Conservation (phyloP, 805 yeast species). For the Kodamaea kaohsiungensis region DNA sequence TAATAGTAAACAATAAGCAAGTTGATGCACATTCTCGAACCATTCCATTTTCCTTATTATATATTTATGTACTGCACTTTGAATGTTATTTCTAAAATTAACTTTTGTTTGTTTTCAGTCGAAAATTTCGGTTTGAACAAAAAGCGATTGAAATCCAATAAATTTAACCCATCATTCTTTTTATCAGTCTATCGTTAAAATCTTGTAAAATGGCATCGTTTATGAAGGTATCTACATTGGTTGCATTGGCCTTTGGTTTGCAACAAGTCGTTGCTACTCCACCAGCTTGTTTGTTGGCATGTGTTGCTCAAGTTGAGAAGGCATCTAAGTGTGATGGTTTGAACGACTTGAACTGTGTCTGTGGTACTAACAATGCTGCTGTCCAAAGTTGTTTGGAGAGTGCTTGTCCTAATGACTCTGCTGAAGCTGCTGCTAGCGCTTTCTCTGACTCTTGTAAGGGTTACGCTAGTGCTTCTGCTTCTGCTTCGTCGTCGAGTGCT, state of each 20-base stretch:
- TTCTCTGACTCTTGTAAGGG: conserved; percentile 56
- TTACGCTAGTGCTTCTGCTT: conserved; percentile 29
- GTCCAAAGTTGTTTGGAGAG: conserved; percentile 63
- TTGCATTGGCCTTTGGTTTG: conserved; percentile 41
- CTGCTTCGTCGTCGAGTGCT: conserved; percentile 20
- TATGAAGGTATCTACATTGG: conserved; percentile 25
- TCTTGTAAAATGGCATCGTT: conserved; percentile 12
- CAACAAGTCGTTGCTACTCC: conserved; percentile 60
- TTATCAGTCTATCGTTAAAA: conserved; percentile 9
- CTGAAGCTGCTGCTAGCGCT: conserved; percentile 58
- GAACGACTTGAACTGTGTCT: conserved; percentile 68
- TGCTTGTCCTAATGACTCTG: conserved; percentile 66
- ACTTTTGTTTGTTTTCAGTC: not conserved
- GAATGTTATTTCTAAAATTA: not conserved
- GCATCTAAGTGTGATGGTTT: conserved; percentile 57
- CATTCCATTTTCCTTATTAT: not conserved
- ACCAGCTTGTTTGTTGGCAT: conserved; percentile 90
- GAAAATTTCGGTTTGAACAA: not conserved
- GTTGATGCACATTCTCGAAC: not conserved
- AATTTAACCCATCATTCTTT: conserved; percentile 5
- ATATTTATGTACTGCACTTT: too few relatives aligned
- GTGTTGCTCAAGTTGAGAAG: conserved; percentile 72
- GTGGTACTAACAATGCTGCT: conserved; percentile 54
- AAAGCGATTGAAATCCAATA: not conserved
- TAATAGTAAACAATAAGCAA: not conserved